Evolutionary conservation across 2,329 filamentous ascomycete species (phyloP), one percentile per base, ranked within the genome.

Genomic region (Ophiostoma sp.): DNA sequence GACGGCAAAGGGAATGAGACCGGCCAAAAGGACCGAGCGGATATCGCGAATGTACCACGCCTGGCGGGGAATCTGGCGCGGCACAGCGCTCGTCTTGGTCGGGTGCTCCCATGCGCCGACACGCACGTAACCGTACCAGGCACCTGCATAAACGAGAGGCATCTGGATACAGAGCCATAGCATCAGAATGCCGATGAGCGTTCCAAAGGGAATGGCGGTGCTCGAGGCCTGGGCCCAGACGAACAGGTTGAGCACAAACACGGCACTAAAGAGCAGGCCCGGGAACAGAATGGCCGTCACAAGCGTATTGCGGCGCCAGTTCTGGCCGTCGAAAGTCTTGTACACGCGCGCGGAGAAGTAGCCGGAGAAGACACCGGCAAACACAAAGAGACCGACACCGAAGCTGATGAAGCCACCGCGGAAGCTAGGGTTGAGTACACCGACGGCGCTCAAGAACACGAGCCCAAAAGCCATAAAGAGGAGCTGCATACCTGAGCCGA

Each of bases 171-270:
- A 90, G 17, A 97, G 88, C 94, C 94, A 97, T 8, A 97, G 87
- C 2, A 90, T 84, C 25, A 93, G 82, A 2, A 97, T 88, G 8
- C 85, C 91, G 42, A 96, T 79, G 2, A 97, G 85, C 0, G 93
- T 96, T 45, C 91, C 88, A 77, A 97, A 95, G 0, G 94, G 94
- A 45, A 97, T 91, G 0, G 94, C 94, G 1, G 93, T 97, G 80
- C 92, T 95, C 12, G 93, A 96, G 0, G 93, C 93, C 82, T 97
- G 93, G 0, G 93, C 91, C 94, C 94, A 97, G 74, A 96, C 93
- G 79, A 97, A 97, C 11, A 97, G 85, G 80, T 97, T 97, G 74
- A 97, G 86, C 69, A 95, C 87, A 82, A 97, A 94, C 48, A 95
- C 84, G 39, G 92, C 86, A 9, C 87, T 85, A 79, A 97, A 97